Evolutionary conservation across 176 grass and related monocot genomes (phyloP).

Genomic region (maize (Zea mays)): DNA sequence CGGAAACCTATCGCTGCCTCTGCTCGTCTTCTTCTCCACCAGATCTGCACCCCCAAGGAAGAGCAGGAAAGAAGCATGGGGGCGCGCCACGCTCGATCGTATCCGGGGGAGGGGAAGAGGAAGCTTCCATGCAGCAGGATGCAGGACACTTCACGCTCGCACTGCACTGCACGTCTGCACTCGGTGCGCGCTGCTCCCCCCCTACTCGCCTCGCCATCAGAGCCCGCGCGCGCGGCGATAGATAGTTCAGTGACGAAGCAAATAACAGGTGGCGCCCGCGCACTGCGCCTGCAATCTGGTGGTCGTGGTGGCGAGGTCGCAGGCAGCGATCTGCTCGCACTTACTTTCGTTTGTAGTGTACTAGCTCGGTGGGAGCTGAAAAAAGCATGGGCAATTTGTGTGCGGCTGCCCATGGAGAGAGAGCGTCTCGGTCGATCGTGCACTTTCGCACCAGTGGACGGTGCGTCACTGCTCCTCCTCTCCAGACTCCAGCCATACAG

Average conservation of each 20-base stretch:
- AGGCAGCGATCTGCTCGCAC: not conserved
- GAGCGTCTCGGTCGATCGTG: not conserved
- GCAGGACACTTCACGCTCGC: slow-evolving; percentile 10
- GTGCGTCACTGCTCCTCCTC: slow-evolving; percentile 16
- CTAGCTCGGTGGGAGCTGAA: slow-evolving; percentile 7
- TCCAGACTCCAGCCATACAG: too few relatives aligned
- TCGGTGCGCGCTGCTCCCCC: not conserved
- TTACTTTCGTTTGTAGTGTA: too few relatives aligned
- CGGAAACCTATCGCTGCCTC: not conserved
- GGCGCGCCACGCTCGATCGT: not conserved
- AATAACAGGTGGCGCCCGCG: not conserved
- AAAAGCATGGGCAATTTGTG: slow-evolving; percentile 1
- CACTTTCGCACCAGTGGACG: slow-evolving; percentile 10
- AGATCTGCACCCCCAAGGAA: slow-evolving; percentile 2
- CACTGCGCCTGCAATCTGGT: not conserved
- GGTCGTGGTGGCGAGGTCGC: not conserved
- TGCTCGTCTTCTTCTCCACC: not conserved
- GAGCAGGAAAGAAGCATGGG: not conserved
- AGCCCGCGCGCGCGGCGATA: too few relatives aligned
- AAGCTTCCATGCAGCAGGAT: slow-evolving; percentile 46
- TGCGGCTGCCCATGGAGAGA: not conserved
- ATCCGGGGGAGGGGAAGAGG: slow-evolving; percentile 22
- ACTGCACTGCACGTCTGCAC: not conserved
- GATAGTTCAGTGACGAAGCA: slow-evolving; percentile 5
- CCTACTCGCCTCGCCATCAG: not conserved